A percentile compares a stretch with the other conserved stretches of the same genome.
These are phyloP conservation scores for Phoma herbarum DNA, from an alignment of 2,329 filamentous ascomycete genomes.

Conservation along the genomic window DNA sequence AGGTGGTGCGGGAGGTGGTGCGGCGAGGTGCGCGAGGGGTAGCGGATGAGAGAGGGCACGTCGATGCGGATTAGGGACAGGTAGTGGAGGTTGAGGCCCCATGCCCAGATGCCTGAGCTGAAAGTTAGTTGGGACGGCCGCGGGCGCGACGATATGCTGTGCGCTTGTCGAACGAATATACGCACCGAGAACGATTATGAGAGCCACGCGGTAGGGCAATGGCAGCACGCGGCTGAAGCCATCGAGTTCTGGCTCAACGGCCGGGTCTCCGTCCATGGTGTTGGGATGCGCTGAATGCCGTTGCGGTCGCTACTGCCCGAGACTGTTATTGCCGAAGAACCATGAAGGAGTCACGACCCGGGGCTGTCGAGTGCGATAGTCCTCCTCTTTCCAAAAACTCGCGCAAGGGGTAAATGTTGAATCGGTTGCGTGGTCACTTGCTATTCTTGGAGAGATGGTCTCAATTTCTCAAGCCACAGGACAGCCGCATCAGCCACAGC, in stretches of 20 bases:
- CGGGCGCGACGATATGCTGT: not conserved
- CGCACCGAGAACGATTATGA: constrained; percentile 84
- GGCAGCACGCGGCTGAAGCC: constrained; percentile 87
- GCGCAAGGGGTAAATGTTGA: constrained; percentile 30
- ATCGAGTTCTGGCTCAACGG: constrained; percentile 75
- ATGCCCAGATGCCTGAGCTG: constrained; percentile 84
- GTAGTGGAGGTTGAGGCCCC: constrained; percentile 91
- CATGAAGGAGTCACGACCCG: constrained; percentile 27
- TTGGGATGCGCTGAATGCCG: constrained; percentile 30
- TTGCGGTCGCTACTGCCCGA: constrained; percentile 36
- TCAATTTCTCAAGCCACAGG: not conserved
- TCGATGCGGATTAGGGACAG: constrained; percentile 83
- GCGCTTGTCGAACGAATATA: not conserved
- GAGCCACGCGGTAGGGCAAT: constrained; percentile 86
- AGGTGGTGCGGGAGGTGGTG: constrained; percentile 78
- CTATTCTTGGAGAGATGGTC: constrained; percentile 29
- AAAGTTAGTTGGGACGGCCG: not conserved
- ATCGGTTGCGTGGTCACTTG: constrained; percentile 45
- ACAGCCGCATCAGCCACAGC: constrained; percentile 7
- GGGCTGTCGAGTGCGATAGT: not conserved
- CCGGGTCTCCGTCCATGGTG: constrained; percentile 76
- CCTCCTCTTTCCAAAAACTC: constrained; percentile 11
- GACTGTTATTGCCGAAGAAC: constrained; percentile 24
- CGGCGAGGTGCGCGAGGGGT: constrained; percentile 76
- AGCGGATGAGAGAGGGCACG: constrained; percentile 84